A percentile compares a stretch with the other conserved stretches of the same genome.
Evolutionary conservation across 2,329 filamentous ascomycete species (phyloP).

Genomic region (Cercospora beticola): DNA sequence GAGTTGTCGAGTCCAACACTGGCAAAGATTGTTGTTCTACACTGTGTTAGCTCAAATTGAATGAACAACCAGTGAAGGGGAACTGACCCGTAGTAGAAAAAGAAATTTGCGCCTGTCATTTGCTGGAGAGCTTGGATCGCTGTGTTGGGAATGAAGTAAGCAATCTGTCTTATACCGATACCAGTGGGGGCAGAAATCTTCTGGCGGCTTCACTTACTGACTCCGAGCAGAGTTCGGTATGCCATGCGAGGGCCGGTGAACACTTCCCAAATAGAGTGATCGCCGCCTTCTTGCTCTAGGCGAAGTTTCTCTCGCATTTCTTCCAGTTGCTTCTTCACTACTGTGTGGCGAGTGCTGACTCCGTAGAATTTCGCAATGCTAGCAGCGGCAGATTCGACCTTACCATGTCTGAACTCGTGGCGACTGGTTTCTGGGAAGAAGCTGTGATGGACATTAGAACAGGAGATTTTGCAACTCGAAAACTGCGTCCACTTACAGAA

Average conservation of each 20-base stretch:
- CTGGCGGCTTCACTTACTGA: slow-evolving; percentile 23
- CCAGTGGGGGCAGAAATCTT: background rate
- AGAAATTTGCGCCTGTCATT: slow-evolving; percentile 66
- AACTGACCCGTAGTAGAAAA: slow-evolving; percentile 53
- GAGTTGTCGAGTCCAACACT: slow-evolving; percentile 23
- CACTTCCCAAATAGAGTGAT: slow-evolving; percentile 54
- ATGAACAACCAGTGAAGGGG: background rate
- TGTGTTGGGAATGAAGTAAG: background rate
- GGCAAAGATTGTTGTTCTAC: slow-evolving; percentile 44
- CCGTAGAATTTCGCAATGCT: slow-evolving; percentile 49
- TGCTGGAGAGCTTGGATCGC: slow-evolving; percentile 59
- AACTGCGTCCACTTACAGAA: slow-evolving; percentile 28
- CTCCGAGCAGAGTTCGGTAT: slow-evolving; percentile 48
- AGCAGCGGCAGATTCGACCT: slow-evolving; percentile 40
- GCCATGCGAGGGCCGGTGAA: slow-evolving; percentile 49
- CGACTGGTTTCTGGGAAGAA: slow-evolving; percentile 51
- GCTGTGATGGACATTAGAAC: background rate
- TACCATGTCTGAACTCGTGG: slow-evolving; percentile 46
- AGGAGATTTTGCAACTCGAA: background rate
- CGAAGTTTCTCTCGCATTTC: slow-evolving; percentile 47
- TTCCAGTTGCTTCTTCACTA: slow-evolving; percentile 42
- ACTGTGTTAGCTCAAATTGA: background rate
- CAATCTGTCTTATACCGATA: background rate
- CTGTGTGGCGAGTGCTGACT: slow-evolving; percentile 47
- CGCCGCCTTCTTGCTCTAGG: slow-evolving; percentile 41